These are phyloP conservation scores for California macrophylla DNA, from an alignment of 441 rosid species.

Conservation along the genomic window DNA sequence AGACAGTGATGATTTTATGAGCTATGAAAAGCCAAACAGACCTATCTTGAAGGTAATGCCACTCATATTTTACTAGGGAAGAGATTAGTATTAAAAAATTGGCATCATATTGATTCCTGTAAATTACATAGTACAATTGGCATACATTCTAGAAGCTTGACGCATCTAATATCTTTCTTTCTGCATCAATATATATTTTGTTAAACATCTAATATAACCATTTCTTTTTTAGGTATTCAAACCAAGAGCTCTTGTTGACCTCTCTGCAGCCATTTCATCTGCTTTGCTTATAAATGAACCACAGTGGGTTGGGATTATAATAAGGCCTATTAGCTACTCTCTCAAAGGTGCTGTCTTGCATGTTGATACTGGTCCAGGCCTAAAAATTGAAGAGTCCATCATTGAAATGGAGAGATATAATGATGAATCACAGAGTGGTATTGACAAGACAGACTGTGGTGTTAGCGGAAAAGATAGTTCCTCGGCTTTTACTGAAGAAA, in stretches of 20 bases:
- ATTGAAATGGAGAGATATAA: conserved; percentile 76
- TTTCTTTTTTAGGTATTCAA: conserved; percentile 56
- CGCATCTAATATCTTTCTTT: not conserved
- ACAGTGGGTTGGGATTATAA: conserved; percentile 85
- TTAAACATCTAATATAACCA: conserved; percentile 21
- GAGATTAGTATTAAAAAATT: not conserved
- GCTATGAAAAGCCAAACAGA: conserved; percentile 89
- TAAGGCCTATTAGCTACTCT: conserved; percentile 68
- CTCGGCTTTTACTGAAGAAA: conserved; percentile 33
- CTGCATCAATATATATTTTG: conserved; percentile 8
- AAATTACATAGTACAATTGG: not conserved
- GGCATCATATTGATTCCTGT: not conserved
- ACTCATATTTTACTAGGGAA: conserved; percentile 17
- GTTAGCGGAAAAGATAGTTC: conserved; percentile 22
- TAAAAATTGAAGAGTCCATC: conserved; percentile 64
- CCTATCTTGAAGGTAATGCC: conserved; percentile 74
- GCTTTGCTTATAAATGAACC: conserved; percentile 84
- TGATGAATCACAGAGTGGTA: conserved; percentile 25
- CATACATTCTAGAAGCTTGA: not conserved
- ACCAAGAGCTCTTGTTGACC: conserved; percentile 95
- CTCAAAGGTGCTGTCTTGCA: conserved; percentile 76
- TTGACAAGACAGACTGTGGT: conserved; percentile 21
- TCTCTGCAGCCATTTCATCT: conserved; percentile 75
- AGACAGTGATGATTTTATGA: conserved; percentile 93
- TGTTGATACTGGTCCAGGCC: conserved; percentile 91